Evolutionary conservation across 495 filamentous ascomycete species (phyloP).

Genomic region (Penicillium maclennaniae): DNA sequence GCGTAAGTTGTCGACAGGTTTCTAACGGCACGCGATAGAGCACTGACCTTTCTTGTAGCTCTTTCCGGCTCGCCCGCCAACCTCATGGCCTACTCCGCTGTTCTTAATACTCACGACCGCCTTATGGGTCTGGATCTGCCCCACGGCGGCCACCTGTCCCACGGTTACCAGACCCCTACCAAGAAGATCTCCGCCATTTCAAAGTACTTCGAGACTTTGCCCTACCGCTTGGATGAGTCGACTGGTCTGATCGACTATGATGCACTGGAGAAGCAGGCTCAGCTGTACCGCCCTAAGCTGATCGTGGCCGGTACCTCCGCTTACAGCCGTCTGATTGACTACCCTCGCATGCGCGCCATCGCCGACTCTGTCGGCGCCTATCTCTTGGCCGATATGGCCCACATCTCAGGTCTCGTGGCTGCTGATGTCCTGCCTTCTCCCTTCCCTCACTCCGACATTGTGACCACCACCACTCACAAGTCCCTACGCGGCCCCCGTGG

Average conservation of each 20-base stretch:
- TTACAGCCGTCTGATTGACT: conserved; percentile 93
- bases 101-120: conserved; percentile 87
- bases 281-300: conserved; percentile 88
- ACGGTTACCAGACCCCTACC: conserved; percentile 94
- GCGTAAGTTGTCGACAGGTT: conserved; percentile 49
- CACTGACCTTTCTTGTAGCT: conserved; percentile 50
- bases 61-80: conserved; percentile 95
- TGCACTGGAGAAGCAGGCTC: conserved; percentile 77
- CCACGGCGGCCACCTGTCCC: conserved; percentile 93
- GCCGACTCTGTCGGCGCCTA: conserved; percentile 89
- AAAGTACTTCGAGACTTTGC: conserved; percentile 97
- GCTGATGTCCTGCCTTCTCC: conserved; percentile 85
- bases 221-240: conserved; percentile 84
- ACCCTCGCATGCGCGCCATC: conserved; percentile 79
- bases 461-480: conserved; percentile 99
- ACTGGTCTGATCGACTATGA: conserved; percentile 95
- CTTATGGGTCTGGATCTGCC: conserved; percentile 97
- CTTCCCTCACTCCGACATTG: conserved; percentile 86
- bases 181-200: conserved; percentile 99
- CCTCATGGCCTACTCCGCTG: conserved; percentile 89
- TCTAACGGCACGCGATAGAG: neutral
- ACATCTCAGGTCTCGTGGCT: conserved; percentile 91
- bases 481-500: conserved; percentile 90
- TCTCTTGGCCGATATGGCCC: conserved; percentile 93
- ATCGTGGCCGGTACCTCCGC: conserved; percentile 93